Conservation (phyloP, 495 filamentous ascomycete species). For the Acidomyces sp. region DNA sequence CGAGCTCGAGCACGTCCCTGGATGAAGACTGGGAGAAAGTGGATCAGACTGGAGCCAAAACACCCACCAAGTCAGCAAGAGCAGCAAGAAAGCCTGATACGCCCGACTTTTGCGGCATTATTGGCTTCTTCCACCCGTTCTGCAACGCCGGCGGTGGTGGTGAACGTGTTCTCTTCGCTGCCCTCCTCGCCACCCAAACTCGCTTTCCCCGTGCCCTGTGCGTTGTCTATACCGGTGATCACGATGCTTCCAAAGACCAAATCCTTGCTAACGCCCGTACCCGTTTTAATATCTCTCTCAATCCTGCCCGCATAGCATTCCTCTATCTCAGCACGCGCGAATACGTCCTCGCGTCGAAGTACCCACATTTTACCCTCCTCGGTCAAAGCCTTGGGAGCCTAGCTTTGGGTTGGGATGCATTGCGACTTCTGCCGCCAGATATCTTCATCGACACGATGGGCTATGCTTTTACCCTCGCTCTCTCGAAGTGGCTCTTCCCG, state of each 20-base stretch:
- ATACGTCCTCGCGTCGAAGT: constrained; percentile 70
- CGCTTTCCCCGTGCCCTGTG: constrained; percentile 81
- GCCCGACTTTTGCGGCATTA: constrained; percentile 62
- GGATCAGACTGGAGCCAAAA: constrained; percentile 41
- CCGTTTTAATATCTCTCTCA: constrained; percentile 84
- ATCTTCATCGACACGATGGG: constrained; percentile 97
- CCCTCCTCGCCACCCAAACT: constrained; percentile 78
- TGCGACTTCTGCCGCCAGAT: constrained; percentile 79
- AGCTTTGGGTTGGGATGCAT: constrained; percentile 81
- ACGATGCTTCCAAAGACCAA: constrained; percentile 63
- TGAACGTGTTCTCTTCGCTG: constrained; percentile 93
- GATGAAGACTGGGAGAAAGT: constrained; percentile 71
- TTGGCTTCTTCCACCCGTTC: constrained; percentile 96
- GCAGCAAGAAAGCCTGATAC: constrained; percentile 16
- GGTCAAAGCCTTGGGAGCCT: constrained; percentile 84
- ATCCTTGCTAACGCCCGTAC: constrained; percentile 70
- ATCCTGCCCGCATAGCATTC: constrained; percentile 70
- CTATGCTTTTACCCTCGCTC: constrained; percentile 77
- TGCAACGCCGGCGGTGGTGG: constrained; percentile 95
- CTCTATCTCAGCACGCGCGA: constrained; percentile 79
- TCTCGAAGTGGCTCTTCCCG: constrained; percentile 72
- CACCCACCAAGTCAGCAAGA: constrained; percentile 32
- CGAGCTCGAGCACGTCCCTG: constrained; percentile 25
- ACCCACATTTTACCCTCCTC: constrained; percentile 86
- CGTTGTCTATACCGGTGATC: constrained; percentile 88